Evolutionary conservation across 371 early-diverging fungal genomes (phyloP), one percentile per base, ranked within the genome.

Genomic region (Quaeritorhiza haematococci): DNA sequence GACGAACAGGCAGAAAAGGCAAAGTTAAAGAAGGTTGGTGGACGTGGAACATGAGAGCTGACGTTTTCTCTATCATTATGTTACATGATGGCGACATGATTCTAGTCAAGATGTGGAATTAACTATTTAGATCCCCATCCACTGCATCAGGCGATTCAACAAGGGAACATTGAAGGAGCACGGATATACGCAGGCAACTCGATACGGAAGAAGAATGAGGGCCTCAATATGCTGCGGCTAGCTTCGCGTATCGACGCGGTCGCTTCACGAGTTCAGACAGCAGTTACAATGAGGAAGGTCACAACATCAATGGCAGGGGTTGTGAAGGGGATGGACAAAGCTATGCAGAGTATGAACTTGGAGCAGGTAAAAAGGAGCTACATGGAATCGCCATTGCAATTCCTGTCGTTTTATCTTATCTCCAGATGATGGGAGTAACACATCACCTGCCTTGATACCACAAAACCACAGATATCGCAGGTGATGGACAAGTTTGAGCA

Each of bases 191-290:
- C 94, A 2, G 82, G 89, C 5, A 94, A 94, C 64, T 94, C 94
- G n/a, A 98, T 98, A 61, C 82, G 98, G 64, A 98, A 98, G 72
- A 93, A 94, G 83, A 94, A 89, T 62, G 96, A 96, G 72, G 63
- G 87, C 1, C 74, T 96, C 33, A 93, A 98, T 66, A 63, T 94
- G 33, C 75, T 94, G 33, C 79, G 88, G 55, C 78, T 98, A 33
- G 78, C 91, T 19, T 91, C 92, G 48, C 83, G 96, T 41, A 87
- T 98, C 53, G 96, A 96, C 67, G 96, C 91, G 5, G 92, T 92
- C 2, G 88, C 95, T 15, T 83, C 87, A 49, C 76, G 94, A 50
- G 92, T 96, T 8, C 94, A 95, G 66, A 95, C 94, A 3, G 96
- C 96, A 0, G 91, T 93, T 47, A 92, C 92, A 0, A 98, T 95